Base-by-base conservation (phyloP, 2,329 filamentous ascomycete genomes). In the Pseudogymnoascus sp. region DNA sequence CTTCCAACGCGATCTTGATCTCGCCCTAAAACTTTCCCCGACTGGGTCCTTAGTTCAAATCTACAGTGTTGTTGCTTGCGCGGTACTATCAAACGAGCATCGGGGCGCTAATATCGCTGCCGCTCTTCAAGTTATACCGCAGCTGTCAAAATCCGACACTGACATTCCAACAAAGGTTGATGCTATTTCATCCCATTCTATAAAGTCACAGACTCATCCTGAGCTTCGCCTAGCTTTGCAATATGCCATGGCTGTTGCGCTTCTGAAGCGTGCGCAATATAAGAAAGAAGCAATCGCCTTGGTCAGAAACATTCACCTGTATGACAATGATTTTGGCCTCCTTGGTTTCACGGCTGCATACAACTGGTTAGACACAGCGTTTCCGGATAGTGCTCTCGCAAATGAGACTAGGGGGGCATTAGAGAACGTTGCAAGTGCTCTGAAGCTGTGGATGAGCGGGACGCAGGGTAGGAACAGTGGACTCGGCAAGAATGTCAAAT, bases 11-110 rank as follows among this genome's bases (percentile, higher is more conserved):
- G 39, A 41, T 3, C 39, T 41, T 41, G 39, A 41, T 14, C 78
- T 90, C 35, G 90, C 92, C 2, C 79, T 90, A 64, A 81, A 83
- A 62, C 82, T 86, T 7, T 90, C 92, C 0, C 93, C 93, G 0
- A 85, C 88, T 41, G 89, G 89, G 12, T 96, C 91, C 1, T 84
- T 85, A 22, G 88, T 89, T 16, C 83, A 85, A 64, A 75, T 81
- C 14, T 83, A 84, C 35, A 83, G 82, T 22, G 75, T 86, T 3
- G 78, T 86, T 38, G 81, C 84, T 4, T 81, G 81, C 25, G 84
- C 85, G 5, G 76, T 86, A 16, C 72, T 87, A 14, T 72, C 79
- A 28, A 75, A 82, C 33, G 77, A 82, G 66, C 65, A 73, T 63
- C 63, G 69, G 35, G 57, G 57, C 16, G 28, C n/a, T 20, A 25